Conservation (phyloP, 352 stramenopile genomes). For the Blastocystis sp. region DNA sequence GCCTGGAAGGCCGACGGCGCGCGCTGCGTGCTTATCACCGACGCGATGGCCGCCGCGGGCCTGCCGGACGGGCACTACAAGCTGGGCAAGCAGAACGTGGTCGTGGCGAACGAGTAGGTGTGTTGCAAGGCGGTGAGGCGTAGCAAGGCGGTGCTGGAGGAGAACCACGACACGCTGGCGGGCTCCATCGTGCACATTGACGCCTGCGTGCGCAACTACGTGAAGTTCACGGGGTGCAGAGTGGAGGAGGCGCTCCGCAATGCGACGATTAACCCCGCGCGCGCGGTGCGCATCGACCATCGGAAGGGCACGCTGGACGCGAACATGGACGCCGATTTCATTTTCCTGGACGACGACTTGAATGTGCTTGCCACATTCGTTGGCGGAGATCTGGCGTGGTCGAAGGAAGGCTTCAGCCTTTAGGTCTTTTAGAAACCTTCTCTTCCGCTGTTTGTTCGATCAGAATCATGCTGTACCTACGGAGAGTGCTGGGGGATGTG, state of each 20-base stretch:
- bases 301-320: constrained; percentile 79
- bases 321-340: constrained; percentile 79
- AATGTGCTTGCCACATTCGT: constrained; percentile 79
- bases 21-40: constrained; percentile 80
- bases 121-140: not conserved
- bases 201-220: constrained; percentile 78
- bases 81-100: constrained; percentile 78
- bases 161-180: constrained; percentile 79
- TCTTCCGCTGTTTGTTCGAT: constrained; percentile 54
- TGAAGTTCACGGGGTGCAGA: constrained; percentile 80
- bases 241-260: constrained; percentile 78
- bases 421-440: constrained; percentile 44
- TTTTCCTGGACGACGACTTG: constrained; percentile 79
- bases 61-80: constrained; percentile 77
- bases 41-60: constrained; percentile 81
- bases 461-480: not conserved
- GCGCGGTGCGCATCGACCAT: constrained; percentile 75
- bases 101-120: constrained; percentile 71
- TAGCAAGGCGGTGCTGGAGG: constrained; percentile 72
- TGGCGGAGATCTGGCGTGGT: constrained; percentile 72
- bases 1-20: constrained; percentile 79
- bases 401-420: constrained; percentile 70
- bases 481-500: not conserved
- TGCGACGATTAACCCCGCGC: constrained; percentile 79
- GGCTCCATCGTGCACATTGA: constrained; percentile 82